Evolutionary conservation across 2,329 filamentous ascomycete genomes (phyloP).

Genomic region (Verticillium klebahnii): DNA sequence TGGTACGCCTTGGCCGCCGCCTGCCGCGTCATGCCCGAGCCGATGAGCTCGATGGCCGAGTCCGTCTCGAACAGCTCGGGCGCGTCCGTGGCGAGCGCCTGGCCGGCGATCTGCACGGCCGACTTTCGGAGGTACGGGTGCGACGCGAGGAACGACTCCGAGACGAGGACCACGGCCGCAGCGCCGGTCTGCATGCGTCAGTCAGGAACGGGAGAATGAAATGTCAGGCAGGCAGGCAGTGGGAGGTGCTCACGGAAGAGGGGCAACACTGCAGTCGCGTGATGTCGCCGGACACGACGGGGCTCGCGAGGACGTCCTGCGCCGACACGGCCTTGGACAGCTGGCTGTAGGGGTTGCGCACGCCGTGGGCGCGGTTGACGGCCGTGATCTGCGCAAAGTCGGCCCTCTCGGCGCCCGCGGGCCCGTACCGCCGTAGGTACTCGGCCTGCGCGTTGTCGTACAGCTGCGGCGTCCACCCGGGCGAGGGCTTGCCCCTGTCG

Average conservation of each 20-base stretch:
- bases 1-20: conserved; percentile 16
- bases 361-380: neutral
- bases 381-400: conserved; percentile 3
- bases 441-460: conserved; percentile 2
- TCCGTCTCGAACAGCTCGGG: conserved; percentile 5
- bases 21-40: conserved; percentile 20
- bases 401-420: neutral
- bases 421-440: neutral
- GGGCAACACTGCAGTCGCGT: conserved; percentile 7
- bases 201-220: conserved; percentile 6
- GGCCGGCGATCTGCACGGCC: conserved; percentile 16
- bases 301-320: neutral
- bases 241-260: conserved; percentile 10
- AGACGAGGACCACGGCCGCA: conserved; percentile 15
- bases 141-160: conserved; percentile 12
- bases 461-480: neutral
- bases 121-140: conserved; percentile 11
- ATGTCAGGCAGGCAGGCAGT: neutral
- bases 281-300: neutral
- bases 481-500: conserved; percentile 1
- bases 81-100: conserved; percentile 13
- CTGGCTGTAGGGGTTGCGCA: neutral
- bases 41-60: conserved; percentile 21
- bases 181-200: conserved; percentile 6
- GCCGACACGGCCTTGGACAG: neutral